Evolutionary conservation across 768 basidiomycete genomes (phyloP), one percentile per base, ranked within the genome.

Genomic region (Amanita fuliginea): DNA sequence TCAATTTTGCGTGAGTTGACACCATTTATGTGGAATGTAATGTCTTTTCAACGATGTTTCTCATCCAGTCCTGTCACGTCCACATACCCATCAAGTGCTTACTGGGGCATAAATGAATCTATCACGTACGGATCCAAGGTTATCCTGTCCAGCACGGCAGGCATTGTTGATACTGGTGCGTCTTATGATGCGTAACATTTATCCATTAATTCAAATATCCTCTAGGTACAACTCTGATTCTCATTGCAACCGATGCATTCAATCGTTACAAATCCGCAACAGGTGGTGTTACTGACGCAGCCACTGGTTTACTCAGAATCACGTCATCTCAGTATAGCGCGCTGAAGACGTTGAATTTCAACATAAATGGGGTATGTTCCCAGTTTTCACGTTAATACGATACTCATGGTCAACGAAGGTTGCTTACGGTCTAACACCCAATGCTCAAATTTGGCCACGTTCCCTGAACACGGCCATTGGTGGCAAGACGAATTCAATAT

Each of bases 391-490:
- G 6, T n/a, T 6, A 22, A 2, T 24, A 67, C 13, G 59, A 78
- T 46, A 53, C 74, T 60, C 71, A 66, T 24, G 11, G 2, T 2
- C 8, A 18, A 14, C 22, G 77, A 73, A 63, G 62, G n/a, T n/a
- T 11, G 71, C 69, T 6, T 80, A 70, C 56, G 74, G 76, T 58
- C 54, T 85, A 50, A 78, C 75, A 3, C 60, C 77, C 10, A 80
- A 83, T 56, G 81, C 78, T 3, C 83, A 86, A 68, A 77, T 81
- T 53, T 85, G 81, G 80, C 82, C 81, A 0, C 75, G 78, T 44
- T 58, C 67, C 4, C 65, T 78, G 51, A 84, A 86, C 64, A 60
- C 65, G 13, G 62, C 64, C 30, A 71, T 86, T 11, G 80, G 80
- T 49, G 84, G 84, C 41, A 59, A 64, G 21, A 55, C 64, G 3